Evolutionary conservation across 75 land plant genomes (phyloP).

Genomic region (Cryptomeria japonica): DNA sequence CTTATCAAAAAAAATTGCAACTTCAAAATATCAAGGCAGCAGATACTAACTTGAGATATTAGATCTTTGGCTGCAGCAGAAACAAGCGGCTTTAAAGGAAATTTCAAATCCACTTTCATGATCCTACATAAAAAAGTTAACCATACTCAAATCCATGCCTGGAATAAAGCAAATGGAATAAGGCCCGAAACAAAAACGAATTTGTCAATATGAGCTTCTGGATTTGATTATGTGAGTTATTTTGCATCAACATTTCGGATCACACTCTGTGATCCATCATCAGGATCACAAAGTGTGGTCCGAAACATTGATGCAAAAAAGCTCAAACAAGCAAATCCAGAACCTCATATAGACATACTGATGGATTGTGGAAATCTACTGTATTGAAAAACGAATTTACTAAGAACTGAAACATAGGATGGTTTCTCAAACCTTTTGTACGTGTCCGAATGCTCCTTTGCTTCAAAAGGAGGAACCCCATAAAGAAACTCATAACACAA

Average conservation of each 20-base stretch:
- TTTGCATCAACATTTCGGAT: too few species aligned
- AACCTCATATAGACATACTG: too few species aligned
- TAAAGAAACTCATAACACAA: constrained; percentile 90
- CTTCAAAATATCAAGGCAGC: not conserved
- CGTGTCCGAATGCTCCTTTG: constrained; percentile 92
- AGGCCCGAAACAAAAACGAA: not conserved
- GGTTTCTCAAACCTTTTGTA: constrained; percentile 52
- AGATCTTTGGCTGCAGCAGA: constrained; percentile 87
- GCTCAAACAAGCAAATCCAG: too few species aligned
- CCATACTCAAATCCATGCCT: not conserved
- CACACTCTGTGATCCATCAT: too few species aligned
- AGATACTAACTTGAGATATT: constrained; percentile 61
- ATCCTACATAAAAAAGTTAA: constrained; percentile 54
- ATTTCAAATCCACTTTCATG: constrained; percentile 83
- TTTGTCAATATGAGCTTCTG: too few species aligned
- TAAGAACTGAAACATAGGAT: not conserved
- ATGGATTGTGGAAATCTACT: too few species aligned
- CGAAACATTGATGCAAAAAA: too few species aligned
- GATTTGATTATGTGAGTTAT: too few species aligned
- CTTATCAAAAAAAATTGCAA: not conserved
- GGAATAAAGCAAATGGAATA: not conserved
- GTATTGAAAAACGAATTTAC: not conserved
- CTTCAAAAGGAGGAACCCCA: constrained; percentile 96
- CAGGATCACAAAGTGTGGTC: too few species aligned
- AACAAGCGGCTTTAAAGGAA: constrained; percentile 75